phyloP scores from a whole-genome alignment of 257 asterid species.

The Solanum pennellii region DNA sequence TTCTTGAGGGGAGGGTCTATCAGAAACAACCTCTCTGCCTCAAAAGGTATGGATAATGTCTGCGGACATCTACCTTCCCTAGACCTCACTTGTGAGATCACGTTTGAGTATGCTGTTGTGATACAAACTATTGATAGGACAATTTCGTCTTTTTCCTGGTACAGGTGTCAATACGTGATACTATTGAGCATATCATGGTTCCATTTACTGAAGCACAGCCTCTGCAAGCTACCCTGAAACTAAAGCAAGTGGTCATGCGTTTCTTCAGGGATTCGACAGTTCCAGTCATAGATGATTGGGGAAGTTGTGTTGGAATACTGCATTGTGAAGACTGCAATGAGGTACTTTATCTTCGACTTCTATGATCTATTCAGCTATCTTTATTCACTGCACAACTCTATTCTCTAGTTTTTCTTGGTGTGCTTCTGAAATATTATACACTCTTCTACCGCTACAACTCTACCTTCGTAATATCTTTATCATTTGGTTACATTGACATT shows the following conservation, averaged over 20 bases:
- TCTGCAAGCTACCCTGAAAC: constrained; percentile 32
- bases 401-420: neutral
- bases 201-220: constrained; percentile 50
- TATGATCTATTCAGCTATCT: neutral
- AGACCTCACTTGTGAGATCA: neutral
- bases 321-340: constrained; percentile 54
- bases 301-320: constrained; percentile 62
- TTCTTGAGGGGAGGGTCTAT: neutral
- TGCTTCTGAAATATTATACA: neutral
- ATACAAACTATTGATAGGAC: neutral
- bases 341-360: constrained; percentile 15
- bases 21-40: neutral
- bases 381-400: neutral
- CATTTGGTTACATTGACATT: neutral
- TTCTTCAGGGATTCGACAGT: constrained; percentile 38
- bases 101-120: neutral
- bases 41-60: neutral
- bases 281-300: constrained; percentile 59
- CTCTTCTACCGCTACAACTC: neutral
- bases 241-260: constrained; percentile 52
- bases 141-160: constrained; percentile 5
- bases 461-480: neutral
- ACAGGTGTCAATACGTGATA: constrained; percentile 39
- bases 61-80: neutral
- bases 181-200: constrained; percentile 48